Base-by-base conservation (phyloP, 2,329 filamentous ascomycete species). In the Fusarium equiseti region DNA sequence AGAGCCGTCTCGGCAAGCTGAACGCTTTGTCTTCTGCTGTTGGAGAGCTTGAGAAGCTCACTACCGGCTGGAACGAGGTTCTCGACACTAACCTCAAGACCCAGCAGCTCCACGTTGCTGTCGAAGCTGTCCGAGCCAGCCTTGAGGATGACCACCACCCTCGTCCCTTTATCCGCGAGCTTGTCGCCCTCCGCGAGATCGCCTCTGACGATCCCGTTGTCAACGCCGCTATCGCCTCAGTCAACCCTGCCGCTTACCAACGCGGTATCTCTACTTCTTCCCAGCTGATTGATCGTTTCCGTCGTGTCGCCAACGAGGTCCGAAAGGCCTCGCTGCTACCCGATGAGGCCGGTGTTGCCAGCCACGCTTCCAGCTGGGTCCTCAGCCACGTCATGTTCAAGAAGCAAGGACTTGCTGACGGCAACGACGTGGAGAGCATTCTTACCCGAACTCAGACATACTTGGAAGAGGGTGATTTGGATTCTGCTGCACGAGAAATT, bases 371-470 rank as follows among this genome's bases (percentile, higher is more conserved):
- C 45, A 96, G 92, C 80, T 91, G 93, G 80, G 86, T 97, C 49
- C 85, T 99, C 75, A 97, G 93, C 85, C 97, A 97, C 83, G 87
- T 98, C 55, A 90, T 98, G 84, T 98, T 99, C 88, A 94, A 94
- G 86, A 98, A 98, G 88, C 90, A 92, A 77, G 93, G 92, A 12
- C 85, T 96, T 49, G 92, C 94, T 1, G 90, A 90, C 26, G 94
- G 95, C 22, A 88, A 93, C 74, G 95, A 98, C 77, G 95, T 98
- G 24, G 96, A 99, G 86, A 97, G 94, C 77, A 91, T 98, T 64
- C 87, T 99, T 49, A 92, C 93, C 5, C 88, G 96, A 69, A 95
- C 96, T 2, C 95, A 99, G 83, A 94, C 91, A 10, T 88, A 94
- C 74, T 87, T 99, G 22, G 95, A 99, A 83, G 94, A 98, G 83